phyloP scores from a whole-genome alignment of 352 stramenopile species.

The Phytophthora cactorum region DNA sequence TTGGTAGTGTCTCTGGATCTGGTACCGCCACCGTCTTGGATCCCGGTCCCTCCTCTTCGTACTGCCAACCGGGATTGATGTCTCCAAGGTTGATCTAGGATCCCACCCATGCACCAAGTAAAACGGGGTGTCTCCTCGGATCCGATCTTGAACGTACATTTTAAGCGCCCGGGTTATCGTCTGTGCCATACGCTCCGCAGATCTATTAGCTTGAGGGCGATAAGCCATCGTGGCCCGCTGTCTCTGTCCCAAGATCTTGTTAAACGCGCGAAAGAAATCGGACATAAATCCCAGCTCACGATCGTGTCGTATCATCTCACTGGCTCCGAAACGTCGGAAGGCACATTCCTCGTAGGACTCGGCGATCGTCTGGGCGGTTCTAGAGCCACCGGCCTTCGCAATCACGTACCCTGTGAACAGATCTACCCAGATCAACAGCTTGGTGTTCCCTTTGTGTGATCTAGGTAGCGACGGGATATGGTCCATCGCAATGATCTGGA shows the following conservation, averaged over 20 bases:
- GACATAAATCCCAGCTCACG: constrained; percentile 31
- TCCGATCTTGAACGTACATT: constrained; percentile 8
- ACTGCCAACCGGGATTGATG: background rate
- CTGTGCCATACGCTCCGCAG: constrained; percentile 31
- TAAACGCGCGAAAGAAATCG: constrained; percentile 29
- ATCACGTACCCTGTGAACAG: background rate
- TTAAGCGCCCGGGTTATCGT: background rate
- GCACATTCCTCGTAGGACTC: background rate
- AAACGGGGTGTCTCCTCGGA: constrained; percentile 11
- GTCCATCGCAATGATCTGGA: constrained; percentile 21
- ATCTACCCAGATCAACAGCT: constrained; percentile 13
- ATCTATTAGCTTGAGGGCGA: constrained; percentile 30
- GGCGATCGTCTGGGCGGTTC: background rate
- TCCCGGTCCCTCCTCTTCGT: background rate
- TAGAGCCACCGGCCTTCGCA: background rate
- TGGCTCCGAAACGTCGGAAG: constrained; percentile 8
- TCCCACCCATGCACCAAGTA: constrained; percentile 7
- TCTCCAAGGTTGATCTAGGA: constrained; percentile 16
- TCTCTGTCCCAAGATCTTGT: constrained; percentile 18
- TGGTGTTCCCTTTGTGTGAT: constrained; percentile 9
- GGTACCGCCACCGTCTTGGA: constrained; percentile 8
- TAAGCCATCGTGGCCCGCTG: constrained; percentile 1
- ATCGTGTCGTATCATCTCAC: constrained; percentile 9
- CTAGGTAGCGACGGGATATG: constrained; percentile 17
- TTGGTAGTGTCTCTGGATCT: constrained; percentile 8